Conservation (phyloP, 495 filamentous ascomycete species). For the Aspergillus panamensis region DNA sequence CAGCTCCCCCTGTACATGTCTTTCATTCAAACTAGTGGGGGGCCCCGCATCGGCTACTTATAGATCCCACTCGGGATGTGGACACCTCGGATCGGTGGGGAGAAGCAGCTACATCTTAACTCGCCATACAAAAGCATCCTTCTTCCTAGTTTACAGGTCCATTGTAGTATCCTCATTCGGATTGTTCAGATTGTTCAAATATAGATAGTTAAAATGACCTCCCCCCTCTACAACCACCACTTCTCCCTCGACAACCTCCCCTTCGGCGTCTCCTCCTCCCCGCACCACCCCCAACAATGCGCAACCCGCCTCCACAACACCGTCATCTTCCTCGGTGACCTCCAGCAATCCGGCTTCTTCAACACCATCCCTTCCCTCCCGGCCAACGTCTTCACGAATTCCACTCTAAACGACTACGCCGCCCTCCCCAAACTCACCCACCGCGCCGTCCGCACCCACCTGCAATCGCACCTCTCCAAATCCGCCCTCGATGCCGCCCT, state of each 20-base stretch:
- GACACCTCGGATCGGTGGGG: conserved; percentile 11
- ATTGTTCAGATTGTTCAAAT: too few relatives aligned
- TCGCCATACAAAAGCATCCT: neutral
- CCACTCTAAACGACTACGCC: conserved; percentile 73
- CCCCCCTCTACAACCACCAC: conserved; percentile 24
- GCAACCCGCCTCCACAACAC: conserved; percentile 29
- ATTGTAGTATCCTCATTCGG: too few relatives aligned
- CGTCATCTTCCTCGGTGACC: conserved; percentile 45
- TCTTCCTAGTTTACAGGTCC: neutral
- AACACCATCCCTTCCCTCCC: conserved; percentile 17
- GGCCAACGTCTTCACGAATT: conserved; percentile 31
- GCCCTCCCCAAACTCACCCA: conserved; percentile 61
- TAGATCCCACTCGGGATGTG: conserved; percentile 17
- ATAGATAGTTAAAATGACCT: conserved; percentile 23
- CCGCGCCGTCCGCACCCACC: conserved; percentile 51
- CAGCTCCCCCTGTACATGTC: too few relatives aligned
- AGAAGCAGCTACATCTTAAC: neutral
- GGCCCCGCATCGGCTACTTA: neutral
- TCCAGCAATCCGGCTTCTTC: conserved; percentile 43
- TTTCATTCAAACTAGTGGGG: too few relatives aligned
- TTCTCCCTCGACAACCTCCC: conserved; percentile 72
- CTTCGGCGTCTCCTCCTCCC: conserved; percentile 72
- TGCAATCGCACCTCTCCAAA: conserved; percentile 25
- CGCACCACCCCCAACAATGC: conserved; percentile 43
- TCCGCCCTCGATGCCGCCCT: conserved; percentile 49